Conservation (phyloP, 1,139 yeast species). For the Protomyces arabidopsidicola region DNA sequence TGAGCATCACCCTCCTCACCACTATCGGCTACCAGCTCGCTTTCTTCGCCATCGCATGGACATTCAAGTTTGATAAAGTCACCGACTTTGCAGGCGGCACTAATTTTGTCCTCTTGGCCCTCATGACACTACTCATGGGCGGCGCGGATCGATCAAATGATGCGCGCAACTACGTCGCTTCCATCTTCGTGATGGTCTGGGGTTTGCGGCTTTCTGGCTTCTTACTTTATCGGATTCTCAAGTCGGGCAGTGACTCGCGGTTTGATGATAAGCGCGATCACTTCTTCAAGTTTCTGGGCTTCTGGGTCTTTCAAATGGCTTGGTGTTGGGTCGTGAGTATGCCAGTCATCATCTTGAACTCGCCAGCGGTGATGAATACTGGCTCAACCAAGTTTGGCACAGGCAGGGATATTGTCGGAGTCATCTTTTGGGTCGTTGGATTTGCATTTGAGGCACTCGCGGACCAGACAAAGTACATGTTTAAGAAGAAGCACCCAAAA, state of each 20-base stretch:
- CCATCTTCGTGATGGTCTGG: constrained; percentile 24
- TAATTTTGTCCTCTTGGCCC: constrained; percentile 19
- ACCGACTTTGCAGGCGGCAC: constrained; percentile 27
- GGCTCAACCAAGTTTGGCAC: constrained; percentile 15
- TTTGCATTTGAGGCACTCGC: constrained; percentile 15
- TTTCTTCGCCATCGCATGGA: constrained; percentile 26
- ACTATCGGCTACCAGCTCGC: constrained; percentile 22
- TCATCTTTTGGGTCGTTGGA: constrained; percentile 19
- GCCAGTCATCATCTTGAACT: constrained; percentile 17
- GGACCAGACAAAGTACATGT: constrained; percentile 21
- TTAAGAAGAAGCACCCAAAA: constrained; percentile 24
- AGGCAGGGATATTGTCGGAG: constrained; percentile 17
- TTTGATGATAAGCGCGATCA: constrained; percentile 24
- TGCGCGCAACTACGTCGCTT: constrained; percentile 23
- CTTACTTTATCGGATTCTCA: constrained; percentile 18
- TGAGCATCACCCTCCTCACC: constrained; percentile 16
- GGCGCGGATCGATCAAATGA: constrained; percentile 17
- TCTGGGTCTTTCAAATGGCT: constrained; percentile 26
- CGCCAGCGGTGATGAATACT: constrained; percentile 12
- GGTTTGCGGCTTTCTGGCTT: constrained; percentile 24
- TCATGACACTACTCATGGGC: constrained; percentile 23
- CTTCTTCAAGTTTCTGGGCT: constrained; percentile 25
- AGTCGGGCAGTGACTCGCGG: constrained; percentile 20
- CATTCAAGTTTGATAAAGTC: constrained; percentile 25
- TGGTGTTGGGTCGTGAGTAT: constrained; percentile 25